Evolutionary conservation across 257 asterid species (phyloP).

Genomic region (Mitragyna speciosa): DNA sequence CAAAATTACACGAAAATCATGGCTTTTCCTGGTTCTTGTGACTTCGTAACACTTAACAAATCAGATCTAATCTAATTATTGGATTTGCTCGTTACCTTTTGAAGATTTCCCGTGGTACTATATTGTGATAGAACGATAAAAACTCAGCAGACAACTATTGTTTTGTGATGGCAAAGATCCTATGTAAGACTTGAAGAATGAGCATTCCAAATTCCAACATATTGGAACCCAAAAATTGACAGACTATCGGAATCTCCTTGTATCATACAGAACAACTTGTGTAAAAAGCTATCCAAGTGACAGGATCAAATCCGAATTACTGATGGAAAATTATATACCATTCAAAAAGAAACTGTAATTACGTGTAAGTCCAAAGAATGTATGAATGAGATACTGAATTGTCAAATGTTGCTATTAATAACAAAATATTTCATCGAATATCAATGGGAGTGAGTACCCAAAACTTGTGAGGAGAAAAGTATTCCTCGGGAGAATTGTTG

Average conservation of each 20-base stretch:
- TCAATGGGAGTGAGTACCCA: constrained; percentile 9
- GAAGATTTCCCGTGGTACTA: background rate
- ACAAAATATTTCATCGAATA: background rate
- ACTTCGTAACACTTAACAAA: background rate
- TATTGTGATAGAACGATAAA: no score
- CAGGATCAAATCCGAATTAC: background rate
- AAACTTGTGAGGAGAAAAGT: background rate
- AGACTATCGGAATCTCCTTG: background rate
- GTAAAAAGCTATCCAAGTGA: background rate
- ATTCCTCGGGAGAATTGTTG: background rate
- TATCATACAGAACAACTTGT: background rate
- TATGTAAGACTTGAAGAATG: background rate
- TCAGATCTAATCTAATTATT: background rate
- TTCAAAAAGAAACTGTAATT: background rate
- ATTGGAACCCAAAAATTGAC: background rate
- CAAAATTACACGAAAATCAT: background rate
- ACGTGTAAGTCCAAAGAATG: constrained; percentile 11
- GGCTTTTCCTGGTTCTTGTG: background rate
- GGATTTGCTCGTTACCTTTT: background rate
- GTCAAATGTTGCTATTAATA: background rate
- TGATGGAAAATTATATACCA: background rate
- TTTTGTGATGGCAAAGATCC: background rate
- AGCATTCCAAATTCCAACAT: background rate
- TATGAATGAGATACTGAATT: background rate
- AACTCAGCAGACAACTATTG: background rate